Conservation (phyloP, 257 asterid genomes). For the Schizonepeta tenuifolia region DNA sequence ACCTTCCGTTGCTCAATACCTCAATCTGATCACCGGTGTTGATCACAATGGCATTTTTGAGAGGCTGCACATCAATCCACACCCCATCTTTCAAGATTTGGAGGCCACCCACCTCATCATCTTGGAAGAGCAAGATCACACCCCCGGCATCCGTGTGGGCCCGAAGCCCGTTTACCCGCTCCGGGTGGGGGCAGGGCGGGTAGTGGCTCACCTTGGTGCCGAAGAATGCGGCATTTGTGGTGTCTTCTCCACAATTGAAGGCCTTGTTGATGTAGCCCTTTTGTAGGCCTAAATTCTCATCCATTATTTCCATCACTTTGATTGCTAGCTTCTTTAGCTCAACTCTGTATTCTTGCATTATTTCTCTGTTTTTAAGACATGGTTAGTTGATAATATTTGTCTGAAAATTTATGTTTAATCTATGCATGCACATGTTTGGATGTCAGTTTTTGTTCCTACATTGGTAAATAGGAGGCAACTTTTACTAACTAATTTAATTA, state of each 20-base stretch:
- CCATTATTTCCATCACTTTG: conserved; percentile 69
- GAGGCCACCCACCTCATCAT: conserved; percentile 70
- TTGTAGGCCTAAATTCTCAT: conserved; percentile 69
- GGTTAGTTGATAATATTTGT: background rate
- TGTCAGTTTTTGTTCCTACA: conserved; percentile 13
- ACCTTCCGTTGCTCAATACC: conserved; percentile 76
- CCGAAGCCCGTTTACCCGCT: conserved; percentile 66
- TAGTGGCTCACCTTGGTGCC: conserved; percentile 95
- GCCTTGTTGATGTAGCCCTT: conserved; percentile 68
- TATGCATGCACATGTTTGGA: conserved; percentile 28
- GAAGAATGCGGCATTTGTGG: conserved; percentile 53
- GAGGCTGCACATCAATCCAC: conserved; percentile 81
- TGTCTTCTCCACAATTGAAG: conserved; percentile 55
- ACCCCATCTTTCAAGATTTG: conserved; percentile 71
- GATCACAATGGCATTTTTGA: conserved; percentile 64
- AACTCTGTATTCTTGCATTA: conserved; percentile 64
- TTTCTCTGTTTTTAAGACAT: conserved; percentile 53
- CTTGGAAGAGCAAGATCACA: conserved; percentile 77
- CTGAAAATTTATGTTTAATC: background rate
- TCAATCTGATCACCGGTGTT: conserved; percentile 88
- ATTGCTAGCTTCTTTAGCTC: conserved; percentile 68
- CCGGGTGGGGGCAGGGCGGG: conserved; percentile 83
- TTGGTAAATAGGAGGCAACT: conserved; percentile 22
- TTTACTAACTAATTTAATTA: background rate
- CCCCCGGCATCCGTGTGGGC: conserved; percentile 98